phyloP scores from a whole-genome alignment of 306 rosid genomes.

The Senna tora region DNA sequence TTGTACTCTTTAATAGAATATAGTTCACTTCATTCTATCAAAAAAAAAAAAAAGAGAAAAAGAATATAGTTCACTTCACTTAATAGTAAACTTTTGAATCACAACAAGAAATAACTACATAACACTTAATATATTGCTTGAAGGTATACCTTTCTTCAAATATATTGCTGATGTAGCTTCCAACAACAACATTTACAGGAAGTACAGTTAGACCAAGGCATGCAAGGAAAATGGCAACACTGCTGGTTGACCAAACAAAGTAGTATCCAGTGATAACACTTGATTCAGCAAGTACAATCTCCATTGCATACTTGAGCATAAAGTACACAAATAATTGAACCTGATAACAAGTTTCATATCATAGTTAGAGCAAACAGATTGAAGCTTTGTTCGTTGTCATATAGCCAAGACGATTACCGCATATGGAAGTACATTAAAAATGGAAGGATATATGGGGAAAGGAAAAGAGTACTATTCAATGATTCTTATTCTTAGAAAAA shows the following conservation, averaged over 20 bases:
- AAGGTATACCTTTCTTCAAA: constrained; percentile 88
- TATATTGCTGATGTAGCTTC: constrained; percentile 86
- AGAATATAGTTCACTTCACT: too few species aligned
- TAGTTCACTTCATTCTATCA: too few species aligned
- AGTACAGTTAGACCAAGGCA: constrained; percentile 93
- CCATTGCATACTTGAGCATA: constrained; percentile 76
- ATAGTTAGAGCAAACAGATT: constrained; percentile 32
- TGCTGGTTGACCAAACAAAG: constrained; percentile 85
- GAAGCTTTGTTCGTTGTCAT: constrained; percentile 27
- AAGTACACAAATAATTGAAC: constrained; percentile 92
- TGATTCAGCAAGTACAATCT: constrained; percentile 90
- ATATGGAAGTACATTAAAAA: constrained; percentile 2
- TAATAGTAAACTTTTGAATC: too few species aligned
- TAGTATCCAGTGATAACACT: constrained; percentile 92
- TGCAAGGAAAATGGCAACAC: constrained; percentile 87
- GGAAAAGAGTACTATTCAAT: neutral
- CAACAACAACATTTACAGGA: constrained; percentile 81
- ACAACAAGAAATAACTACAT: too few species aligned
- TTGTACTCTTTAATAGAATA: too few species aligned
- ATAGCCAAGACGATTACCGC: neutral
- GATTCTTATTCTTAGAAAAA: neutral
- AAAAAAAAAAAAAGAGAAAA: too few species aligned
- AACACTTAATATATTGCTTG: too few species aligned
- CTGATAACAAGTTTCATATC: constrained; percentile 38
- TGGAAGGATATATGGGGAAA: neutral